Evolutionary conservation across 257 asterid genomes (phyloP).

Genomic region (Nicotiana benthamiana): DNA sequence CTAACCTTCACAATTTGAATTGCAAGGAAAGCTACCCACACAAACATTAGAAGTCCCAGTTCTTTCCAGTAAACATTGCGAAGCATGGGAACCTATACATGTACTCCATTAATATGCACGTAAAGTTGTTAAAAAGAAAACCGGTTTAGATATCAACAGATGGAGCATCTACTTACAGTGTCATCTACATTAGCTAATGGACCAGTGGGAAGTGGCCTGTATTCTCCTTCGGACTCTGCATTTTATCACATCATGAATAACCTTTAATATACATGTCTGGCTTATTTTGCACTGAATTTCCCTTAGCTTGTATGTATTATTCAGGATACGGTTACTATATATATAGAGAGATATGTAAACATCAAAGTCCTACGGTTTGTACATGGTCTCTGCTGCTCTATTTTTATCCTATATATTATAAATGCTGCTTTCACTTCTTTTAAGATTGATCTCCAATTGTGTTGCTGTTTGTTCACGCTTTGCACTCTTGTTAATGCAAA

Average conservation of each 20-base stretch:
- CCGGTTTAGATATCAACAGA: background rate
- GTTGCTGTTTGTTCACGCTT: background rate
- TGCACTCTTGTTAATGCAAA: background rate
- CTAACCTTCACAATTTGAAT: constrained; percentile 27
- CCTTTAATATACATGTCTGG: background rate
- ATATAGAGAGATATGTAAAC: no score
- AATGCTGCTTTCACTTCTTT: background rate
- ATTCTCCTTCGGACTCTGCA: constrained; percentile 28
- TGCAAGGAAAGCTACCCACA: constrained; percentile 31
- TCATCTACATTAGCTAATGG: constrained; percentile 16
- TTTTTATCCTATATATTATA: background rate
- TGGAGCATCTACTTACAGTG: constrained; percentile 11
- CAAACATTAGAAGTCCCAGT: constrained; percentile 21
- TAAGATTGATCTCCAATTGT: background rate
- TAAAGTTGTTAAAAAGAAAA: background rate
- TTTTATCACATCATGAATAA: background rate
- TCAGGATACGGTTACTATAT: background rate
- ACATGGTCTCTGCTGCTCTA: no score
- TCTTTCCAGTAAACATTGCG: constrained; percentile 31
- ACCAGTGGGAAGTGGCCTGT: constrained; percentile 25
- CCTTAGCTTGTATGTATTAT: background rate
- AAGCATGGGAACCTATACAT: constrained; percentile 20
- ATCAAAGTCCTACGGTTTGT: no score
- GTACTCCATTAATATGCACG: background rate
- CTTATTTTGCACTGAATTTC: background rate